Conservation (phyloP, 805 yeast genomes). For the Candida fluviatilis region DNA sequence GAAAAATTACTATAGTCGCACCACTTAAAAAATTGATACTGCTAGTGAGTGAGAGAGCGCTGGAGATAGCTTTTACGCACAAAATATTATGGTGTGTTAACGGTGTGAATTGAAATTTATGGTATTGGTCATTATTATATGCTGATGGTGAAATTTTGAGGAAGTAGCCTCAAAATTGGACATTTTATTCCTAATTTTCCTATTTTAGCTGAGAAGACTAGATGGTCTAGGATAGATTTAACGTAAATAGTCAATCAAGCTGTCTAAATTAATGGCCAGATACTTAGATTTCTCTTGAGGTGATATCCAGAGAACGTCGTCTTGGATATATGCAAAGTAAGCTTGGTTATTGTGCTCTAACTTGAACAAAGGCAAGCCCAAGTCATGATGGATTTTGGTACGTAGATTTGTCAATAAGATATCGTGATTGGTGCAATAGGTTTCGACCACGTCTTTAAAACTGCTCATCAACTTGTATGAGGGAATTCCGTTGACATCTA, state of each 20-base stretch:
- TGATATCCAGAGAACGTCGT: slow-evolving; percentile 59
- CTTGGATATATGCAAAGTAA: slow-evolving; percentile 47
- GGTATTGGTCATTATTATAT: no score
- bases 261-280: slow-evolving; percentile 41
- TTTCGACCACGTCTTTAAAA: slow-evolving; percentile 63
- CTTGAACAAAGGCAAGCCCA: slow-evolving; percentile 44
- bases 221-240: no score
- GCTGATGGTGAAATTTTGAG: no score
- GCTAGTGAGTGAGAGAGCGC: no score
- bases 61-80: no score
- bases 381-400: slow-evolving; percentile 22
- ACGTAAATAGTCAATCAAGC: slow-evolving; percentile 11
- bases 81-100: no score
- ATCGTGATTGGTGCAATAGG: slow-evolving; percentile 50
- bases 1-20: neutral
- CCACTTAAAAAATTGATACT: no score
- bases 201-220: no score
- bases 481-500: slow-evolving; percentile 36
- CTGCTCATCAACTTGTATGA: slow-evolving; percentile 41
- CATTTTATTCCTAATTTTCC: no score
- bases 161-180: no score
- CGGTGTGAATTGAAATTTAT: no score
- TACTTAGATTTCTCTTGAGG: slow-evolving; percentile 20
- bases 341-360: slow-evolving; percentile 22
- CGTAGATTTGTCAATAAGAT: slow-evolving; percentile 37